phyloP scores from a whole-genome alignment of 225 moss, liverwort and hornwort genomes.

The Pseudoscleropodium purum region DNA sequence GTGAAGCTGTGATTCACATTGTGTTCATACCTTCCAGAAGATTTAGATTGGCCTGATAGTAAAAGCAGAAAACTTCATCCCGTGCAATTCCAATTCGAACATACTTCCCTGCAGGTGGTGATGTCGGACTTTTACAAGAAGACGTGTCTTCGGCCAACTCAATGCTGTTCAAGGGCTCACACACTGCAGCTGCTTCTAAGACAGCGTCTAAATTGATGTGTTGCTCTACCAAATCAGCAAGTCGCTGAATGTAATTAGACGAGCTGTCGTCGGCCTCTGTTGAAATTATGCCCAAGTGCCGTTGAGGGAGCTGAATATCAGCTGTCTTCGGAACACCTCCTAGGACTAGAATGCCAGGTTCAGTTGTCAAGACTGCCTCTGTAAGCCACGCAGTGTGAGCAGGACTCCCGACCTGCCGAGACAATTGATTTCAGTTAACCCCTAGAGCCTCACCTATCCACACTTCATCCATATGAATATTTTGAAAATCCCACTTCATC shows the following conservation, averaged over 20 bases:
- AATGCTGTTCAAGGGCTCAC: conserved; percentile 14
- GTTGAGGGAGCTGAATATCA: conserved; percentile 44
- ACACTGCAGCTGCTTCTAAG: conserved; percentile 36
- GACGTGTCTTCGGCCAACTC: conserved; percentile 8
- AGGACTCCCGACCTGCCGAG: conserved; percentile 42
- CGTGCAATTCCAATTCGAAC: conserved; percentile 57
- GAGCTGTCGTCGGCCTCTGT: conserved; percentile 29
- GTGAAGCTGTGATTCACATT: not conserved
- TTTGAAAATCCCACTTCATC: not conserved
- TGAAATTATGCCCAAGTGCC: conserved; percentile 30
- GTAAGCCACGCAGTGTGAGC: conserved; percentile 57
- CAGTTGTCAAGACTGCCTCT: conserved; percentile 50
- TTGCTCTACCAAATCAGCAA: conserved; percentile 57
- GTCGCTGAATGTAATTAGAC: conserved; percentile 42
- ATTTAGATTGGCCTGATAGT: conserved; percentile 49
- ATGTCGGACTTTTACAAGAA: conserved; percentile 6
- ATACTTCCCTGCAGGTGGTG: conserved; percentile 29
- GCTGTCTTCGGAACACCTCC: conserved; percentile 57
- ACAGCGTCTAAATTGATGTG: conserved; percentile 49
- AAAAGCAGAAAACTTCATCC: conserved; percentile 62
- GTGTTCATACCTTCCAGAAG: conserved; percentile 38
- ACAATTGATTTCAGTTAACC: not conserved
- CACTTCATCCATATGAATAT: not conserved
- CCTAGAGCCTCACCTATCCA: not conserved
- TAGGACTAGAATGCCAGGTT: conserved; percentile 42